Evolutionary conservation across 345 rosid genomes (phyloP).

Genomic region (Orychophragmus violaceus): DNA sequence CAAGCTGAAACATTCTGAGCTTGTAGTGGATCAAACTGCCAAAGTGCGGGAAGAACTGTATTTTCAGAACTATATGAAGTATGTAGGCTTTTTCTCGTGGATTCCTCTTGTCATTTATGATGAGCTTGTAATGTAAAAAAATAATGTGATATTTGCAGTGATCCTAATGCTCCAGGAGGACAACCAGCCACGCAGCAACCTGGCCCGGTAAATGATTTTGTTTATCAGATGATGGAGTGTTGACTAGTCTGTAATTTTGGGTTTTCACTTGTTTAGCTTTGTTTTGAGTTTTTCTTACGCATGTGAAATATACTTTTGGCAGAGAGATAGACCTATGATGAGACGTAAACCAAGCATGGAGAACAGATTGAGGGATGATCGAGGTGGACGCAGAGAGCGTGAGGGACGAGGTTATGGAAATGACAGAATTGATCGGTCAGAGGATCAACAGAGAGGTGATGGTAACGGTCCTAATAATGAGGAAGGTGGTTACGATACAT

Average conservation of each 20-base stretch:
- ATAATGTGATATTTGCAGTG: slow-evolving; percentile 42
- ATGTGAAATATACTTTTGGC: slow-evolving; percentile 8
- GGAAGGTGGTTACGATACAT: slow-evolving; percentile 61
- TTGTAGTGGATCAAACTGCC: slow-evolving; percentile 65
- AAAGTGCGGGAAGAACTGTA: slow-evolving; percentile 95
- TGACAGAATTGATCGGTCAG: slow-evolving; percentile 70
- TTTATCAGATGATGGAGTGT: not conserved
- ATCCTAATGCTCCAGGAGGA: slow-evolving; percentile 94
- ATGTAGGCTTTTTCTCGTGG: slow-evolving; percentile 24
- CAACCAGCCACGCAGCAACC: slow-evolving; percentile 80
- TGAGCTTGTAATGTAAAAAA: not conserved
- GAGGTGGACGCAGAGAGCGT: slow-evolving; percentile 70
- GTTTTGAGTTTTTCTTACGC: not conserved
- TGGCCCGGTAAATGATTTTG: slow-evolving; percentile 41
- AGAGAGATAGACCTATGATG: slow-evolving; percentile 63
- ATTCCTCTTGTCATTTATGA: not conserved
- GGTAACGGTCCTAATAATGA: slow-evolving; percentile 51
- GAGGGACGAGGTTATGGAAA: slow-evolving; percentile 58
- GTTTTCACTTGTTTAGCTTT: not conserved
- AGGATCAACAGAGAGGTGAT: slow-evolving; percentile 57
- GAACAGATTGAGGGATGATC: slow-evolving; percentile 74
- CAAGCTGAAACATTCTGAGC: slow-evolving; percentile 88
- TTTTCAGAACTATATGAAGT: slow-evolving; percentile 96
- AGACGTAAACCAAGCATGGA: slow-evolving; percentile 63
- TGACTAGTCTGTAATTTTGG: not conserved